These are phyloP conservation scores for Sedum album DNA, from an alignment of 164 flowering plant species.

Conservation along the genomic window DNA sequence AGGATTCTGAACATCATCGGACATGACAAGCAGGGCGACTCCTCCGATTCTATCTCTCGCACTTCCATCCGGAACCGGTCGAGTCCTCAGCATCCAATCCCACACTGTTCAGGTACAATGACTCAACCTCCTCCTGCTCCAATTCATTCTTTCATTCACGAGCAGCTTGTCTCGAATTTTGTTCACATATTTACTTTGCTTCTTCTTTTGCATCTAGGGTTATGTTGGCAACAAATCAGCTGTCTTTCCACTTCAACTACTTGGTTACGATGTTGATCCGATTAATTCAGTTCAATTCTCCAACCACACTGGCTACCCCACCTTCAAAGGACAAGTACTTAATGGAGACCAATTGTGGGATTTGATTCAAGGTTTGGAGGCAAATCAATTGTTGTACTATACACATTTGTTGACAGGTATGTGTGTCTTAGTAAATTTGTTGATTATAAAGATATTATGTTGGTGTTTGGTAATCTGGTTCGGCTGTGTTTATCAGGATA, in stretches of 20 bases:
- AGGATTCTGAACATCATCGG: neutral
- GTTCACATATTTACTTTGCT: neutral
- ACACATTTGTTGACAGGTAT: conserved; percentile 95
- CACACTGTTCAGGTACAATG: conserved; percentile 93
- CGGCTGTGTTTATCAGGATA: conserved; percentile 53
- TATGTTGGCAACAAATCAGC: conserved; percentile 99
- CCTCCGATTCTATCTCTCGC: conserved; percentile 83
- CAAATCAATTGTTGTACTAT: conserved; percentile 69
- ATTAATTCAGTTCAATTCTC: conserved; percentile 98
- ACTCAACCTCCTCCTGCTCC: neutral
- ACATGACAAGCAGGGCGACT: conserved; percentile 32
- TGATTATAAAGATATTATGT: neutral
- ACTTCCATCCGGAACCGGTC: conserved; percentile 85
- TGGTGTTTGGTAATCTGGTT: neutral
- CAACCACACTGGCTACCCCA: conserved; percentile 98
- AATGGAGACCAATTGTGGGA: conserved; percentile 90
- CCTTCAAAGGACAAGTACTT: conserved; percentile 94
- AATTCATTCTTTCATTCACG: neutral
- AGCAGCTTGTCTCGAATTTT: too few relatives aligned
- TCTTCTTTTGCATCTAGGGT: conserved; percentile 46
- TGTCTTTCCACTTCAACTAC: conserved; percentile 90
- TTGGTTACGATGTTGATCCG: conserved; percentile 97
- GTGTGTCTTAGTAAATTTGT: too few relatives aligned
- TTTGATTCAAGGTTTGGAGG: conserved; percentile 87
- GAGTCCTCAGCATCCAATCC: conserved; percentile 96